Conservation (phyloP, 768 basidiomycete species). For the Tulasnella sp. region DNA sequence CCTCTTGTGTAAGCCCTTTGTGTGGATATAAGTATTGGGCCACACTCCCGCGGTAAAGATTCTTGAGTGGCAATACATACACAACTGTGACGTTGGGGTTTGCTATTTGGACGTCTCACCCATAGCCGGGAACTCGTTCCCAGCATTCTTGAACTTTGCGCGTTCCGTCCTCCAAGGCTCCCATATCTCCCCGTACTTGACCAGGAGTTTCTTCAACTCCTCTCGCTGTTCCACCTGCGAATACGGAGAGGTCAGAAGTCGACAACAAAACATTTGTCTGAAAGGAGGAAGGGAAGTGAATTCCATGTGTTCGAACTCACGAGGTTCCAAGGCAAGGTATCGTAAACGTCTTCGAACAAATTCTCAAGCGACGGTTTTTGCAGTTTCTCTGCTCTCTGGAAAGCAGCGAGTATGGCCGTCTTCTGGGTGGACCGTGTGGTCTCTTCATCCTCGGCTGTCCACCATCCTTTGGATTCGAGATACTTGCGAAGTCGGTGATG, state of each 20-base stretch:
- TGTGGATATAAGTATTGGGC: no score
- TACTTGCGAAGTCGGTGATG: slow-evolving; percentile 74
- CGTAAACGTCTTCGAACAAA: slow-evolving; percentile 82
- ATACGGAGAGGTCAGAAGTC: slow-evolving; percentile 1
- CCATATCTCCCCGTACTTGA: slow-evolving; percentile 80
- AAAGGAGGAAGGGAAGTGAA: not conserved
- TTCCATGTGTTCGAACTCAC: slow-evolving; percentile 44
- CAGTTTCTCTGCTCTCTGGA: slow-evolving; percentile 63
- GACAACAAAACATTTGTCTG: not conserved
- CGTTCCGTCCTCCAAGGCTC: slow-evolving; percentile 79
- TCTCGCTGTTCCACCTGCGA: slow-evolving; percentile 69
- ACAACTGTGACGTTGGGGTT: not conserved
- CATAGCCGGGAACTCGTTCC: not conserved
- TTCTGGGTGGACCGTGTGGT: slow-evolving; percentile 57
- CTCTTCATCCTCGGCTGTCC: slow-evolving; percentile 65
- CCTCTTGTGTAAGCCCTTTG: no score
- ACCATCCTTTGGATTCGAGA: slow-evolving; percentile 78
- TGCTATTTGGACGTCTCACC: not conserved
- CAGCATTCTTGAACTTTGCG: slow-evolving; percentile 43
- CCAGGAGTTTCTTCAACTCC: slow-evolving; percentile 60
- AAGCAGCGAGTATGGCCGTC: slow-evolving; percentile 64
- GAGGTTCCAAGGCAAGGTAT: slow-evolving; percentile 72
- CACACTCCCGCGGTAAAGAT: no score
- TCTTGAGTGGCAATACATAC: no score
- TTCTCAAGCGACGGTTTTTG: slow-evolving; percentile 62